These are phyloP conservation scores for Podaxis mareebaensis DNA, from an alignment of 768 basidiomycete species.

Conservation along the genomic window DNA sequence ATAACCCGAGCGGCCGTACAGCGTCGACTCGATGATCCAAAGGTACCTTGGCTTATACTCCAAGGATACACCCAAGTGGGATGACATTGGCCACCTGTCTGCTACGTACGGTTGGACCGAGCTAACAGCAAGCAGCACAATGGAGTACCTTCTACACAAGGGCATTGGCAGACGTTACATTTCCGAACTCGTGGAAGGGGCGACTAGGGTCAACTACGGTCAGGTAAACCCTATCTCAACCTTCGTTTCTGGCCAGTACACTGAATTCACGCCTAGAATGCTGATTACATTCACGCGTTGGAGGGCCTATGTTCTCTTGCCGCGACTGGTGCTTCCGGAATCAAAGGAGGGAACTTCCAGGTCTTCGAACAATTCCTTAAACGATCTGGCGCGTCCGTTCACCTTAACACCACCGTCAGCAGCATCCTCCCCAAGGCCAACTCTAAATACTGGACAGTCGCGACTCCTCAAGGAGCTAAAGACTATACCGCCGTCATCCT, in stretches of 20 bases:
- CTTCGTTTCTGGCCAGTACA: background rate
- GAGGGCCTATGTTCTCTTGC: slow-evolving; percentile 75
- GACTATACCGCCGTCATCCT: slow-evolving; percentile 79
- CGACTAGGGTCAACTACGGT: slow-evolving; percentile 84
- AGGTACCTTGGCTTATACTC: slow-evolving; percentile 59
- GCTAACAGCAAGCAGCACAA: slow-evolving; percentile 50
- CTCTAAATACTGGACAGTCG: slow-evolving; percentile 48
- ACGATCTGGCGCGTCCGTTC: slow-evolving; percentile 65
- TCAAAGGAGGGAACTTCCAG: slow-evolving; percentile 80
- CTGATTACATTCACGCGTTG: slow-evolving; percentile 72
- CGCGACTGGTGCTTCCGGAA: slow-evolving; percentile 60
- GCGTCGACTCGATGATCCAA: slow-evolving; percentile 57
- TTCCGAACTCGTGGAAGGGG: slow-evolving; percentile 75
- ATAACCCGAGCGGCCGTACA: slow-evolving; percentile 24
- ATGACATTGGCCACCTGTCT: slow-evolving; percentile 60
- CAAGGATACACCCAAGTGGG: slow-evolving; percentile 56
- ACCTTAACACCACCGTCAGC: slow-evolving; percentile 67
- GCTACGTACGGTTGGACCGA: slow-evolving; percentile 48
- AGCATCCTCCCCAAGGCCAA: slow-evolving; percentile 49
- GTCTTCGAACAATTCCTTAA: slow-evolving; percentile 84
- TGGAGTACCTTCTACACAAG: slow-evolving; percentile 54
- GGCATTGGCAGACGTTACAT: slow-evolving; percentile 62
- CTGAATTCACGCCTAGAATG: slow-evolving; percentile 44
- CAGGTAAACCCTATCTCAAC: slow-evolving; percentile 44
- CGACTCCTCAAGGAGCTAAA: slow-evolving; percentile 43